A percentile compares a stretch with the other conserved stretches of the same genome.
Evolutionary conservation across 1,284 basidiomycete genomes (phyloP).

Genomic region (Gymnopus androsaceus): DNA sequence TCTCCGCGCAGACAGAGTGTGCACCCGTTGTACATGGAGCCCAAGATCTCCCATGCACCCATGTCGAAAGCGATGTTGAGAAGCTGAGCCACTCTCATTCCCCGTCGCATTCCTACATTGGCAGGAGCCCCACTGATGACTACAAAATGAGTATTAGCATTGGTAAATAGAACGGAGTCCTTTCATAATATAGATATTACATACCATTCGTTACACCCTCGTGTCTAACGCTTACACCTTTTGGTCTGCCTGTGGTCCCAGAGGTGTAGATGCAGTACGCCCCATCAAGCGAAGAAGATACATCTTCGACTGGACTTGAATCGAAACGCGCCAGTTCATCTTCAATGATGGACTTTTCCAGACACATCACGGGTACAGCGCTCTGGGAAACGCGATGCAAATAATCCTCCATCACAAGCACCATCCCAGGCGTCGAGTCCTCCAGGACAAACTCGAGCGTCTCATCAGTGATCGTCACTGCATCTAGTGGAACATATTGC

Average conservation of each 20-base stretch:
- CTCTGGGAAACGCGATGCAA: conserved; percentile 32
- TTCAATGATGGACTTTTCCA: conserved; percentile 34
- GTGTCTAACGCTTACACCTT: conserved; percentile 51
- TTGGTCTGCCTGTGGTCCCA: conserved; percentile 43
- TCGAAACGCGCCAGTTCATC: conserved; percentile 28
- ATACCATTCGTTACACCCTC: conserved; percentile 48
- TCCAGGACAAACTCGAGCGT: conserved; percentile 46
- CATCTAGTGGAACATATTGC: conserved; percentile 52
- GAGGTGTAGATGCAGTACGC: conserved; percentile 58
- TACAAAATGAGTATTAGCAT: conserved; percentile 23
- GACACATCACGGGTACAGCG: conserved; percentile 16
- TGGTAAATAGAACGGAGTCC: too few species aligned
- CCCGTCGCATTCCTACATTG: conserved; percentile 48
- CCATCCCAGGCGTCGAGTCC: conserved; percentile 40
- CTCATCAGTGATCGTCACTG: conserved; percentile 49
- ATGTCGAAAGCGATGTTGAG: conserved; percentile 56
- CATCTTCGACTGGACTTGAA: conserved; percentile 33
- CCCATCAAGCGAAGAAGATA: conserved; percentile 38
- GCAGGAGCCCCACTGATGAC: conserved; percentile 47
- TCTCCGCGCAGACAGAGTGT: conserved; percentile 52
- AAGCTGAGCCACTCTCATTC: conserved; percentile 50
- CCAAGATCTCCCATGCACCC: conserved; percentile 55
- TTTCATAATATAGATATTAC: too few species aligned
- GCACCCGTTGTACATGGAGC: conserved; percentile 48
- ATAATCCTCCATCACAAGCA: conserved; percentile 44